These are phyloP conservation scores for Anthracocystis setariae DNA, from an alignment of 1,284 basidiomycete genomes.

Conservation along the genomic window DNA sequence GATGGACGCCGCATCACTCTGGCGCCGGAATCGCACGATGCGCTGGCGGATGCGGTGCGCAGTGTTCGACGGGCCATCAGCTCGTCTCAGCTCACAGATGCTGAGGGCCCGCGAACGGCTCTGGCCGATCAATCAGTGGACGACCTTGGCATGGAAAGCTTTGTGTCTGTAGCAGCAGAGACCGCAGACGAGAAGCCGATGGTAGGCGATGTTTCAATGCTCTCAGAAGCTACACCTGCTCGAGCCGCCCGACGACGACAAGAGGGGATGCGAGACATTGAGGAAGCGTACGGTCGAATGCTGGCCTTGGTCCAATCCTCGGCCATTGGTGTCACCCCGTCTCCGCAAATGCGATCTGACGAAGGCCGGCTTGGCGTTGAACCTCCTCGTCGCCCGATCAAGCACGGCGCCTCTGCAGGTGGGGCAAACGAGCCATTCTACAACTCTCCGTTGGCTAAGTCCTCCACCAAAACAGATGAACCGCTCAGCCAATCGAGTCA, in stretches of 20 bases:
- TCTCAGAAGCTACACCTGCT: conserved; percentile 46
- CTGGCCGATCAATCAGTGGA: conserved; percentile 23
- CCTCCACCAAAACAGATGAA: conserved; percentile 43
- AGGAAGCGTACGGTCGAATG: conserved; percentile 52
- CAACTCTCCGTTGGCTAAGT: conserved; percentile 38
- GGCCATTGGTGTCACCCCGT: conserved; percentile 48
- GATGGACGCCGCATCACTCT: conserved; percentile 44
- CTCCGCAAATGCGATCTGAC: conserved; percentile 35
- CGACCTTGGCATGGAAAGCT: conserved; percentile 28
- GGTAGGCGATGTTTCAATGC: conserved; percentile 23
- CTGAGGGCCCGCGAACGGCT: conserved; percentile 12
- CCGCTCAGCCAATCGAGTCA: conserved; percentile 21
- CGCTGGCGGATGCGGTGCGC: conserved; percentile 49
- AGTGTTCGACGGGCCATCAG: conserved; percentile 48
- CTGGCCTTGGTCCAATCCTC: conserved; percentile 47
- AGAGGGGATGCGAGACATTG: conserved; percentile 52
- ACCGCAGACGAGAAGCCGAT: conserved; percentile 10
- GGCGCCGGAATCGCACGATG: conserved; percentile 45
- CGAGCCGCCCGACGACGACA: conserved; percentile 38
- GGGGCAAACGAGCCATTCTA: conserved; percentile 14
- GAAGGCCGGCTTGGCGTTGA: conserved; percentile 33
- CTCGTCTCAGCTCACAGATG: conserved; percentile 40
- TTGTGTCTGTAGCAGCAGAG: conserved; percentile 25
- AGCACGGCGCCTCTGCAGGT: conserved; percentile 10
- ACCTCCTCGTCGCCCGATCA: conserved; percentile 30